Base-by-base conservation (phyloP, 169 alveolate species). In the Perkinsus chesapeaki region DNA sequence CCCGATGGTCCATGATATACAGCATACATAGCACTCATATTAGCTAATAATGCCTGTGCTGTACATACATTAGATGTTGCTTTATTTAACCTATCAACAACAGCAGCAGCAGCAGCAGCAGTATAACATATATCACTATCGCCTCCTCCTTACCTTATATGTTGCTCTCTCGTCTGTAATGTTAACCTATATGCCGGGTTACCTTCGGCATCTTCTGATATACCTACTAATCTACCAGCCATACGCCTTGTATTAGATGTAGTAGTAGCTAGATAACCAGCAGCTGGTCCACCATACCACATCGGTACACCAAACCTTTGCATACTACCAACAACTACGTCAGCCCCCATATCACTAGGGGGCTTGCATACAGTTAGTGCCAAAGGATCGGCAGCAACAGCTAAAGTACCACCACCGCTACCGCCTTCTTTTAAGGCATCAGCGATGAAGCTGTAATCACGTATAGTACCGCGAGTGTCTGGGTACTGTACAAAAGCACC, bases 241-340 rank as follows among this genome's bases (percentile, higher is more conserved):
- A 96, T 95, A 93, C 96, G 95, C 38, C 98, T 95, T 93, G 96
- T 96, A 91, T 94, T 93, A 82, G 95, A 95, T 94, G 95, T 95
- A 92, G 91, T 94, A 48, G 96, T 93, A 39, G 98, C 97, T 94
- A 97, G 92, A 95, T 94, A 97, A 36, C 98, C 99, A 1, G 99
- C 98, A 43, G 96, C 96, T 9, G 99, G 99, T 31, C 99, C 99
- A 39, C 99, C 99, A 92, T 48, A 96, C 47, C 97, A 97, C 98
- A 97, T 96, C 0, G 98, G 98, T 20, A 96, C 97, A 43, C 98
- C 99, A 91, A 97, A 96, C 93, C 99, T 96, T 94, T 97, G 97
- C 91, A 96, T 94, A 48, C 93, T 94, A 47, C 98, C 98, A 60
- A 95, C 94, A 73, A 96, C 96, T 91, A 96, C 96, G 94, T 97